These are phyloP conservation scores for Xylariaceae sp. DNA, from an alignment of 2,329 filamentous ascomycete species.

Conservation along the genomic window DNA sequence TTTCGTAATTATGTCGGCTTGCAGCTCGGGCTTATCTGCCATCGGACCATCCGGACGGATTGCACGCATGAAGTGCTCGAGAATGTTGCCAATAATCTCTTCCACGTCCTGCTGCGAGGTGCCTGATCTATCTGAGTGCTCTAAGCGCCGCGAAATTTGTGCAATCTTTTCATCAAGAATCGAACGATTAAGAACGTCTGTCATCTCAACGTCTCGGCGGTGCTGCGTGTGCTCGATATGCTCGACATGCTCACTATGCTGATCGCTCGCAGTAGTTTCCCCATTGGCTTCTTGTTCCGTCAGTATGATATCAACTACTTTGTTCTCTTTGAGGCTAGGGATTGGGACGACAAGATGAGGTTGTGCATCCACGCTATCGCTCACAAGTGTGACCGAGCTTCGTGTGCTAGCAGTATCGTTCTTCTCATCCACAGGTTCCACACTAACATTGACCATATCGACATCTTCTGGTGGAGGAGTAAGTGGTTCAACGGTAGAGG, in stretches of 20 bases:
- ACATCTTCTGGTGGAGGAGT: slow-evolving; percentile 28
- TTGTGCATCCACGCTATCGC: slow-evolving; percentile 36
- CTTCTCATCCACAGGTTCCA: slow-evolving; percentile 30
- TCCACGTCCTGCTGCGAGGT: slow-evolving; percentile 89
- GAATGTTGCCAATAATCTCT: slow-evolving; percentile 89
- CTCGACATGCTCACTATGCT: slow-evolving; percentile 2
- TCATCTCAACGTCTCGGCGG: slow-evolving; percentile 26
- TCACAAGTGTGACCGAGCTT: slow-evolving; percentile 52
- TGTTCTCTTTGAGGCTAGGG: slow-evolving; percentile 17
- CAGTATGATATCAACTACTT: neutral
- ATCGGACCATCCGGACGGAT: slow-evolving; percentile 68
- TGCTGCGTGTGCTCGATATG: slow-evolving; percentile 10
- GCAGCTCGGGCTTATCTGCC: slow-evolving; percentile 61
- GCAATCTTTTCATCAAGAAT: slow-evolving; percentile 44
- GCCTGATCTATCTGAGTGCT: slow-evolving; percentile 45
- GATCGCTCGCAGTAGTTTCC: neutral
- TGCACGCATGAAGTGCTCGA: slow-evolving; percentile 86
- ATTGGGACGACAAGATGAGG: slow-evolving; percentile 34
- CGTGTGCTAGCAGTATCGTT: slow-evolving; percentile 42
- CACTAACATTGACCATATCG: slow-evolving; percentile 33
- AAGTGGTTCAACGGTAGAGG: slow-evolving; percentile 37
- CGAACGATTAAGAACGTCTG: slow-evolving; percentile 23
- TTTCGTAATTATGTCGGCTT: slow-evolving; percentile 75
- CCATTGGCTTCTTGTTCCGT: neutral
- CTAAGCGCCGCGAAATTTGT: slow-evolving; percentile 35